A percentile compares a stretch with the other conserved stretches of the same genome.
These are phyloP conservation scores for Waitea zeae DNA, from an alignment of 1,284 basidiomycete genomes.

Conservation along the genomic window DNA sequence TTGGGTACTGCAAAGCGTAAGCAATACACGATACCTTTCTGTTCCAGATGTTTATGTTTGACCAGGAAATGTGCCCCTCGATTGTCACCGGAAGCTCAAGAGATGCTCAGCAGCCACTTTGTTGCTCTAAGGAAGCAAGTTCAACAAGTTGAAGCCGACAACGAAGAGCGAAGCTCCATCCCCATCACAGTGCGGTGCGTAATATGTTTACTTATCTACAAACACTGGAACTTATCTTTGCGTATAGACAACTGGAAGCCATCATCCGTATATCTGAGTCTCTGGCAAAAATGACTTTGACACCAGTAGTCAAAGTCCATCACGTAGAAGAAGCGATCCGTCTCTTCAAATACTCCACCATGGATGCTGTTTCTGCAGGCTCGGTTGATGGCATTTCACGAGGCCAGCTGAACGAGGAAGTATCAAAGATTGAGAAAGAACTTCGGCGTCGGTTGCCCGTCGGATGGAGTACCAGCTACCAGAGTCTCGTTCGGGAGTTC, in stretches of 20 bases:
- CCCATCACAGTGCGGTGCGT: constrained; percentile 91
- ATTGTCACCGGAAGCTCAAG: constrained; percentile 82
- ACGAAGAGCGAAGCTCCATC: constrained; percentile 94
- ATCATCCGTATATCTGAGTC: constrained; percentile 98
- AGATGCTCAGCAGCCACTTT: constrained; percentile 96
- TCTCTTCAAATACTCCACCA: constrained; percentile 96
- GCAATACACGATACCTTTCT: no score
- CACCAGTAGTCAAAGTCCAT: constrained; percentile 74
- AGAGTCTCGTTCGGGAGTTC: constrained; percentile 89
- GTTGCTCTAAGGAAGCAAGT: constrained; percentile 90
- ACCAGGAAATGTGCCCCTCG: constrained; percentile 88
- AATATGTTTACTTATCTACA: neutral
- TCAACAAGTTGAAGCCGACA: constrained; percentile 91
- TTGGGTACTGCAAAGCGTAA: constrained; percentile 89
- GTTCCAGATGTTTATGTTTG: neutral
- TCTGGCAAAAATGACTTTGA: constrained; percentile 86
- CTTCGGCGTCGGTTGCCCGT: constrained; percentile 79
- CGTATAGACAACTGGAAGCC: constrained; percentile 83
- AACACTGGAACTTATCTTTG: neutral
- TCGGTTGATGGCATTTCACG: constrained; percentile 87
- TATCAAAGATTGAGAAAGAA: constrained; percentile 85
- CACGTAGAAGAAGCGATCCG: constrained; percentile 98
- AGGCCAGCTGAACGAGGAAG: constrained; percentile 89
- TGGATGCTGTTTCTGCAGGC: constrained; percentile 95
- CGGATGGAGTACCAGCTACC: constrained; percentile 94